Evolutionary conservation across 495 filamentous ascomycete species (phyloP), one percentile per base, ranked within the genome.

Genomic region (Gamarada debralockiae): DNA sequence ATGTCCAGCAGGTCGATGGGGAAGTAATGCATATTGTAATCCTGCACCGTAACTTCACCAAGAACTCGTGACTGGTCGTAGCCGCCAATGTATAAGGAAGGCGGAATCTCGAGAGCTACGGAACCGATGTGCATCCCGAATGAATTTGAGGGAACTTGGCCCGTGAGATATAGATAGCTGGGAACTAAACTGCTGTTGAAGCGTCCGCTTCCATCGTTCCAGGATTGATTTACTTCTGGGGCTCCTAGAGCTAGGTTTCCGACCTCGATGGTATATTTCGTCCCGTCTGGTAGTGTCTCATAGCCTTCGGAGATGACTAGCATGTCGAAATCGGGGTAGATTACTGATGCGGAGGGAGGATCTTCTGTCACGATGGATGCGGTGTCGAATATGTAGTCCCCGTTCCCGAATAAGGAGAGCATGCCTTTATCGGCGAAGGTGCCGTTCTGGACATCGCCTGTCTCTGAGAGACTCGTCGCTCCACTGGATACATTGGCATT

Each of bases 221-320:
- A 70, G 13, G 52, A 50, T 38, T 72, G 67, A 40, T 69, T 67
- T 22, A 65, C 23, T 2, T 62, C 61, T 2, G 66, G 59, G 7
- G 66, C 69, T 22, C 68, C 69, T 43, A 71, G 56, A 8, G 65
- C 67, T 4, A 72, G 49, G 13, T 63, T 70, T 13, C 68, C 67
- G 20, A 65, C 61, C 10, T 65, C 60, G 13, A 67, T 37, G 34
- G 65, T 63, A 61, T 72, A 72, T 45, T 52, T 66, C 25, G 55
- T 61, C 10, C 58, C 60, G 22, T 66, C 62, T 2, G 69, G 68
- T 14, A 60, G 52, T 15, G 27, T 50, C 3, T 60, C 47, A 9
- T 46, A 22, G 20, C 41, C 59, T 47, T 22, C 7, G 18, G 50
- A 12, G 14, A 62, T 39, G 29, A 55, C 54, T 18, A 56, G 37